phyloP scores from a whole-genome alignment of 2,329 filamentous ascomycete species.

The Keithomyces neogunnii region DNA sequence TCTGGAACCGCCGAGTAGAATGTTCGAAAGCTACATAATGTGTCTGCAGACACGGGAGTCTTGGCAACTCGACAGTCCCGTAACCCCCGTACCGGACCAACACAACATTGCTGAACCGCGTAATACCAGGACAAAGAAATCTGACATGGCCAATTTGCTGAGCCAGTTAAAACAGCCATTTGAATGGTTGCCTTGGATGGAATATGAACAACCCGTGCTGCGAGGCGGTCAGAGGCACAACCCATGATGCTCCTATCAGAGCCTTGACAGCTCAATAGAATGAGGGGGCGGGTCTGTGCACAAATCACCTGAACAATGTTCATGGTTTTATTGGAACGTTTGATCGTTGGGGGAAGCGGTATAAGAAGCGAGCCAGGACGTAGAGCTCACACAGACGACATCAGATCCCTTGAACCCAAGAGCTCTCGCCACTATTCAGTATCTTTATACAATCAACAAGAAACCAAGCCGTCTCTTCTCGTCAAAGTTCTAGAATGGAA shows the following conservation, averaged over 20 bases:
- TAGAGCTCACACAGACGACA: not conserved
- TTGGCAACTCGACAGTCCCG: not conserved
- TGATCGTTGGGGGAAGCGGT: not conserved
- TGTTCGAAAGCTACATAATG: not conserved
- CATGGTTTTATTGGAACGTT: not conserved
- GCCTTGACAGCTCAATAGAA: too few species aligned
- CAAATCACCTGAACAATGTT: not conserved
- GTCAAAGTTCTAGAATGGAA: not conserved
- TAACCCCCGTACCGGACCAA: slow-evolving; percentile 1
- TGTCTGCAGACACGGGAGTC: not conserved
- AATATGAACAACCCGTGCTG: not conserved
- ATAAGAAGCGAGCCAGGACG: not conserved
- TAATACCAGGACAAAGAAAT: slow-evolving; percentile 3
- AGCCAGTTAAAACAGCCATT: not conserved
- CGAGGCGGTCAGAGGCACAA: too few species aligned
- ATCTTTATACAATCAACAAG: not conserved
- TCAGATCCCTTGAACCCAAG: not conserved
- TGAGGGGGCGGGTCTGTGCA: too few species aligned
- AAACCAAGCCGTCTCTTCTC: not conserved
- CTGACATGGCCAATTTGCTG: slow-evolving; percentile 5
- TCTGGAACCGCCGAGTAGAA: not conserved
- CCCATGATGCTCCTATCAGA: too few species aligned
- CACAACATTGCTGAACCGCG: not conserved
- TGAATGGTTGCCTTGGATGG: not conserved
- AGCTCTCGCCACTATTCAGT: not conserved